Conservation (phyloP, 1,139 yeast genomes). For the Candida anutae region DNA sequence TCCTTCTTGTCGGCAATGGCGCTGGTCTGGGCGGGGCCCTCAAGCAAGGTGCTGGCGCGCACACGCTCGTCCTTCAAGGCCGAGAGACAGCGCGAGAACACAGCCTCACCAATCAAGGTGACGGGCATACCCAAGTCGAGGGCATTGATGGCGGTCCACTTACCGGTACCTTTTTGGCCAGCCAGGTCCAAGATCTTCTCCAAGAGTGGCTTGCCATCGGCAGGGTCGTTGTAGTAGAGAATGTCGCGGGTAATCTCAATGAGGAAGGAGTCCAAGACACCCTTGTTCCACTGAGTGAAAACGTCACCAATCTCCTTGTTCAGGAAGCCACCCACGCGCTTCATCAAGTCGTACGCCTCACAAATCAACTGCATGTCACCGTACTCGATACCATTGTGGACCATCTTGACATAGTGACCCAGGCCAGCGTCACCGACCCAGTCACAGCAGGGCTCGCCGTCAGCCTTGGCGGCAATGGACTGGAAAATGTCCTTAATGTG, state of each 20-base stretch:
- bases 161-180: constrained; percentile 99
- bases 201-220: constrained; percentile 85
- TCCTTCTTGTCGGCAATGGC: constrained; percentile 64
- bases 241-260: constrained; percentile 96
- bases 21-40: constrained; percentile 64
- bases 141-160: constrained; percentile 99
- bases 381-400: constrained; percentile 98
- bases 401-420: constrained; percentile 99
- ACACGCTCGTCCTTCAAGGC: constrained; percentile 88
- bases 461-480: constrained; percentile 90
- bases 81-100: constrained; percentile 92
- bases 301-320: constrained; percentile 93
- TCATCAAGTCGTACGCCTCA: constrained; percentile 95
- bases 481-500: constrained; percentile 96
- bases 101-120: constrained; percentile 97
- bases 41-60: constrained; percentile 68
- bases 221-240: constrained; percentile 75
- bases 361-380: constrained; percentile 99
- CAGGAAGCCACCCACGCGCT: constrained; percentile 86
- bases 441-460: constrained; percentile 99
- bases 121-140: constrained; percentile 98
- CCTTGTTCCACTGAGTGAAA: constrained; percentile 90
- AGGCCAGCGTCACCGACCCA: constrained; percentile 99
- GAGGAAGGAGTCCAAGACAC: constrained; percentile 95
- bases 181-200: constrained; percentile 96